phyloP scores from a whole-genome alignment of 2,329 filamentous ascomycete species.

The Lizonia empirigonia region DNA sequence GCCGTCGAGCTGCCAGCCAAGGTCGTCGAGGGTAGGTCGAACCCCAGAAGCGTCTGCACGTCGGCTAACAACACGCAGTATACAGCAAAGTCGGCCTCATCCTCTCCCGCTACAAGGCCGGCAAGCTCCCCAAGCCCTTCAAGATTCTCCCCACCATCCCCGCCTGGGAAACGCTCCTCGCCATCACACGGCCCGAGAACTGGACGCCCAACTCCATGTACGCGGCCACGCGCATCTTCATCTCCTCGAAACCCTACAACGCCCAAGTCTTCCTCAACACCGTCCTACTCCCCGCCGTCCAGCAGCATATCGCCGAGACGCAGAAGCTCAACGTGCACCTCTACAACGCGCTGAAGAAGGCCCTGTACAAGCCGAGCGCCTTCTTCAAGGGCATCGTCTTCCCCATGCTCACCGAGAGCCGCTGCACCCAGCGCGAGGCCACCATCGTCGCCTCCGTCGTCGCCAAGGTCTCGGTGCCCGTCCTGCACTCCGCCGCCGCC shows the following conservation, averaged over 20 bases:
- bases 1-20: conserved; percentile 87
- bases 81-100: conserved; percentile 92
- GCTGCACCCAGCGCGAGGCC: conserved; percentile 91
- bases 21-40: conserved; percentile 69
- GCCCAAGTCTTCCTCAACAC: conserved; percentile 86
- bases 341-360: conserved; percentile 92
- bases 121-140: conserved; percentile 96
- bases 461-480: conserved; percentile 81
- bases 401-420: conserved; percentile 80
- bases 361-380: conserved; percentile 88
- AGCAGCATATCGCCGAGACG: conserved; percentile 90
- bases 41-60: not conserved
- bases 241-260: conserved; percentile 78
- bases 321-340: conserved; percentile 96
- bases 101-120: conserved; percentile 90
- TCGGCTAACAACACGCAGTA: conserved; percentile 54
- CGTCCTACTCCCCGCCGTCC: conserved; percentile 86
- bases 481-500: conserved; percentile 89
- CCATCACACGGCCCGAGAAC: conserved; percentile 78
- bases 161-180: conserved; percentile 87
- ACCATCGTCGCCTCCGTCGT: conserved; percentile 89
- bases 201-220: conserved; percentile 84
- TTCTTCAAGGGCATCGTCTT: conserved; percentile 98
- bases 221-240: conserved; percentile 90
- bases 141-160: conserved; percentile 93